Base-by-base conservation (phyloP, 345 rosid genomes). In the Eutrema yunnanense region DNA sequence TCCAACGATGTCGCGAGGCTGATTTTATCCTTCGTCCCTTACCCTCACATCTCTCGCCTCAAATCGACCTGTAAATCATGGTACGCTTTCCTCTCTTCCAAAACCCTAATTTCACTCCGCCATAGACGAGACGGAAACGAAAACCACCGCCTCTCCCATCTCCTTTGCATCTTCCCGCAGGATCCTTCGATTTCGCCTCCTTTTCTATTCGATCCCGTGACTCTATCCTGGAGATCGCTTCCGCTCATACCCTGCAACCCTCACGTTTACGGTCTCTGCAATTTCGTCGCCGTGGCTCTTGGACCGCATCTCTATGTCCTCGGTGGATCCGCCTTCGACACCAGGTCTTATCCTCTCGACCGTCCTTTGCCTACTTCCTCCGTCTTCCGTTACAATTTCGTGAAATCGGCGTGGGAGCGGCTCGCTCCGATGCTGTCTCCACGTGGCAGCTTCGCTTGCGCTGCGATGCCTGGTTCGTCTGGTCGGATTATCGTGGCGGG, bases 381-480 rank as follows among this genome's bases (percentile, higher is more conserved):
- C 0, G 88, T 81, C 3, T 88, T 86, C 75, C 86, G 96, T 3
- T 94, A 79, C 72, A 72, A 79, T 73, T 88, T 94, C 77, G 59
- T 75, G 34, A 79, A 79, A 7, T 81, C 75, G 46, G 30, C 75
- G 6, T 94, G 98, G 98, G 88, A 89, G 29, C 70, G 81, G 34
- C 83, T 88, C 16, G 73, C 92, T 5, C 89, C 97, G 13, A 93
- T 93, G 97, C 60, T 87, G 36, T 82, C 89, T 36, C 96, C 96
- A 0, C 87, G 96, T 1, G 96, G 98, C n/a, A 90, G 96, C 76
- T 92, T 93, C 44, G 98, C 97, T 4, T 90, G 98, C 55, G 87
- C 81, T 3, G 89, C 84, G 0, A 61, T 85, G 5, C 82, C 84
- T 3, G 69, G 75, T 4, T 62, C 69, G 12, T 44, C 53, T 1